Percentiles rank a stretch among this genome's conserved stretches.
Evolutionary conservation across 768 basidiomycete species (phyloP).

Genomic region (Tylopilus sp.): DNA sequence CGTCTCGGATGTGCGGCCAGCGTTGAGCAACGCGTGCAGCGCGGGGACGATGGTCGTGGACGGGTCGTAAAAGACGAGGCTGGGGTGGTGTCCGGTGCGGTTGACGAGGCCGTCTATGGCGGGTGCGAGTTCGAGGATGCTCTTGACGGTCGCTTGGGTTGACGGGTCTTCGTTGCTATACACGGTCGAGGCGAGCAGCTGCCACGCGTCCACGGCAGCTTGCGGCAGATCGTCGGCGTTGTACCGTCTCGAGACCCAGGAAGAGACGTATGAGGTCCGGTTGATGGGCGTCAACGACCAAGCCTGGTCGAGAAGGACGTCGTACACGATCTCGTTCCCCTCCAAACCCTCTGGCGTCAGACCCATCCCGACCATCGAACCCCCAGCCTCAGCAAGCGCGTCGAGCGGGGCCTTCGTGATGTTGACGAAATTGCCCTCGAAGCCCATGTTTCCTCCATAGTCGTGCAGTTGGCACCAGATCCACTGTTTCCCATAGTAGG

Average conservation of each 20-base stretch:
- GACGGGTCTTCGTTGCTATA: constrained; percentile 36
- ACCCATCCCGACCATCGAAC: constrained; percentile 38
- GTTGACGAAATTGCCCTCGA: constrained; percentile 37
- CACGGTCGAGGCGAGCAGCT: constrained; percentile 35
- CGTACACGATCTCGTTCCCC: constrained; percentile 44
- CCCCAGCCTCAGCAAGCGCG: constrained; percentile 29
- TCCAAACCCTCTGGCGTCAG: constrained; percentile 40
- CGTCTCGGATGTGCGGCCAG: constrained; percentile 11
- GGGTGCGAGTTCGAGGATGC: constrained; percentile 37
- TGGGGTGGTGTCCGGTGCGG: constrained; percentile 32
- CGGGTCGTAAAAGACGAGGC: constrained; percentile 36
- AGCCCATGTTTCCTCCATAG: constrained; percentile 38
- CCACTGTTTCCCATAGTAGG: constrained; percentile 41
- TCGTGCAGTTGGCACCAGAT: constrained; percentile 42
- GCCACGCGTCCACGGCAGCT: constrained; percentile 33
- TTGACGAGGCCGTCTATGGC: constrained; percentile 33
- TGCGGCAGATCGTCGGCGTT: constrained; percentile 23
- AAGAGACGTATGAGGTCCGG: constrained; percentile 29
- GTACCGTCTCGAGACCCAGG: constrained; percentile 38
- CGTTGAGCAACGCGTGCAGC: constrained; percentile 60
- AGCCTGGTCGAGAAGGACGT: constrained; percentile 39
- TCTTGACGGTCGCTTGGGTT: constrained; percentile 35
- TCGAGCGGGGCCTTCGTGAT: constrained; percentile 31
- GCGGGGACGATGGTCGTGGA: constrained; percentile 68
- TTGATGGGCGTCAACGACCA: constrained; percentile 36